Conservation (phyloP, 1,284 basidiomycete genomes). For the Boletellus deceptivus region DNA sequence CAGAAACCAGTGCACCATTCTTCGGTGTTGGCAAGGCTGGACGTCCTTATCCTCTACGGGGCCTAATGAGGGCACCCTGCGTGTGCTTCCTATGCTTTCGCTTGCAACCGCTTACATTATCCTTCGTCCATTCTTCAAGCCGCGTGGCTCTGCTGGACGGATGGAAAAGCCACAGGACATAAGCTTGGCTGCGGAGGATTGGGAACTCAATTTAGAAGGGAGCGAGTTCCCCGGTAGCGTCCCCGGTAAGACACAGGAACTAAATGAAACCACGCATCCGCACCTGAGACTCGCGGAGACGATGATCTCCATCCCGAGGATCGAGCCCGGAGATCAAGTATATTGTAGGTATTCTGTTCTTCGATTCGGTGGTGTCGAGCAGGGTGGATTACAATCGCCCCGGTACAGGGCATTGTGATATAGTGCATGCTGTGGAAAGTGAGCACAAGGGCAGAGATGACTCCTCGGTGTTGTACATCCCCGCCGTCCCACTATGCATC, state of each 20-base stretch:
- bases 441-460: slow-evolving; percentile 59
- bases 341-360: slow-evolving; percentile 48
- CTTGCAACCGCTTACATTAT: slow-evolving; percentile 68
- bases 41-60: slow-evolving; percentile 62
- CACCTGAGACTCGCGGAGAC: slow-evolving; percentile 60
- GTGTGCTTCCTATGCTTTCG: slow-evolving; percentile 55
- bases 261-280: slow-evolving; percentile 64
- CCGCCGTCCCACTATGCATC: slow-evolving; percentile 67
- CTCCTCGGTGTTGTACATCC: slow-evolving; percentile 80
- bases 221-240: slow-evolving; percentile 62
- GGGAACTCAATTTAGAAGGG: slow-evolving; percentile 60
- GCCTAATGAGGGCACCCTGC: slow-evolving; percentile 64
- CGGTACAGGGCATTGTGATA: slow-evolving; percentile 57
- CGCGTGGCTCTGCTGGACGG: slow-evolving; percentile 4
- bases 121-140: slow-evolving; percentile 74
- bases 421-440: slow-evolving; percentile 71
- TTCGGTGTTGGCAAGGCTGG: slow-evolving; percentile 81
- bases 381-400: not conserved
- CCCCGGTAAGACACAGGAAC: slow-evolving; percentile 62
- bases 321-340: slow-evolving; percentile 74
- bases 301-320: slow-evolving; percentile 51
- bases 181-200: slow-evolving; percentile 47
- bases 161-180: not conserved
- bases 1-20: slow-evolving; percentile 67
- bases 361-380: not conserved